Percentiles rank a stretch among this genome's conserved stretches.
These are phyloP conservation scores for Candida taoyuanica DNA, from an alignment of 805 yeast species.

Conservation along the genomic window DNA sequence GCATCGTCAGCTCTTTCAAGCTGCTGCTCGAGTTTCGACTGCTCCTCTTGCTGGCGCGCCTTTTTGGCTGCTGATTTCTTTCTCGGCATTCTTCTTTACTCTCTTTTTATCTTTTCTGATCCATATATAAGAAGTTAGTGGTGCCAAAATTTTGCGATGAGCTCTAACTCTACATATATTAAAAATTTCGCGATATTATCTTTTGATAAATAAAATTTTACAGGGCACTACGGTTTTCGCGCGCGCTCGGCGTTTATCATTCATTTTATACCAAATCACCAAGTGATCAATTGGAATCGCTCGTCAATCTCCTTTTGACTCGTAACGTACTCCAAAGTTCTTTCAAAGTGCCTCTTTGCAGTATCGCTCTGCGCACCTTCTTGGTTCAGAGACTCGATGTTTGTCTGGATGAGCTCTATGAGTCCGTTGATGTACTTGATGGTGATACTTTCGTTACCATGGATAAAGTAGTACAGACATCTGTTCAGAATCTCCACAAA, in stretches of 20 bases:
- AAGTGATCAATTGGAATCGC: conserved; percentile 51
- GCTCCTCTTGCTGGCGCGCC: conserved; percentile 46
- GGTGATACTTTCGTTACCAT: conserved; percentile 67
- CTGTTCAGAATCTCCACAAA: conserved; percentile 88
- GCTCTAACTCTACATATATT: too few relatives aligned
- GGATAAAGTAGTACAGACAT: conserved; percentile 79
- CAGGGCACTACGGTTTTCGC: too few relatives aligned
- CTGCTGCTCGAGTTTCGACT: conserved; percentile 22
- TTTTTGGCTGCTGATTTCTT: conserved; percentile 80
- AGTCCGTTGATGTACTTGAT: conserved; percentile 78
- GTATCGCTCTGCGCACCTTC: conserved; percentile 16
- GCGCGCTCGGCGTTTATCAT: too few relatives aligned
- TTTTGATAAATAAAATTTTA: too few relatives aligned
- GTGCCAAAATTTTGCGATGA: conserved; percentile 4
- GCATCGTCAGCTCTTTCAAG: conserved; percentile 17
- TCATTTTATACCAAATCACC: conserved; percentile 22
- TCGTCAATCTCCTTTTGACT: conserved; percentile 68
- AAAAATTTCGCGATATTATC: too few relatives aligned
- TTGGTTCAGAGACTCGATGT: conserved; percentile 32
- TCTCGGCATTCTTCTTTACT: conserved; percentile 58
- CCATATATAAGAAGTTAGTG: not conserved
- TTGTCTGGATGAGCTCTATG: conserved; percentile 73
- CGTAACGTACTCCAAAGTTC: conserved; percentile 67
- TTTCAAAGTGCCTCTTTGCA: conserved; percentile 49
- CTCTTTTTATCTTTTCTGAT: not conserved